A percentile compares a stretch with the other conserved stretches of the same genome.
phyloP scores from a whole-genome alignment of 768 basidiomycete species.

The Suillus paluster region DNA sequence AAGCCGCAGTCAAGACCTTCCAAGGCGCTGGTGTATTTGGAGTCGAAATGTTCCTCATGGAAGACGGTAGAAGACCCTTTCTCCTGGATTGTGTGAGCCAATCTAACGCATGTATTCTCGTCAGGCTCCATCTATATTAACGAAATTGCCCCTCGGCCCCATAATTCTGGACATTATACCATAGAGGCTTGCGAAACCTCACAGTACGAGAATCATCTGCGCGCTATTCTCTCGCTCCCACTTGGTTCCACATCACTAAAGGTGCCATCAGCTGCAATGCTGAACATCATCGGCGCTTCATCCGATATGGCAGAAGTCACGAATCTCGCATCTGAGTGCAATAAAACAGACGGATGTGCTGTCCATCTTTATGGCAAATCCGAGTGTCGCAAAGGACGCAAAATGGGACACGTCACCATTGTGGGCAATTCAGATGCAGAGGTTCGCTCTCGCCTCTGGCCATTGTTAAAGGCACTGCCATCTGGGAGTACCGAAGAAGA shows the following conservation, averaged over 20 bases:
- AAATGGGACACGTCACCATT: constrained; percentile 97
- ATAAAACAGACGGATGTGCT: constrained; percentile 72
- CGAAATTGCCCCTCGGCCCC: constrained; percentile 97
- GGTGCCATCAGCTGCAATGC: constrained; percentile 87
- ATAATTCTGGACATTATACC: constrained; percentile 98
- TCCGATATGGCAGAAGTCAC: constrained; percentile 64
- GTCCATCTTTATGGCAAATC: constrained; percentile 96
- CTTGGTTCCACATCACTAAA: constrained; percentile 88
- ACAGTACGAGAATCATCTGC: constrained; percentile 97
- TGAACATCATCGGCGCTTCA: constrained; percentile 92
- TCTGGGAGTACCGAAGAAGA: constrained; percentile 47
- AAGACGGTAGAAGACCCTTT: constrained; percentile 61
- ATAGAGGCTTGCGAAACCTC: constrained; percentile 97
- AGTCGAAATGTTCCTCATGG: constrained; percentile 96
- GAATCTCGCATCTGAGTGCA: constrained; percentile 57
- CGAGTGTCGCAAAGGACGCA: constrained; percentile 86
- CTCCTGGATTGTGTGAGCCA: neutral
- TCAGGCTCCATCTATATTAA: constrained; percentile 83
- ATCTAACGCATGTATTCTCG: neutral
- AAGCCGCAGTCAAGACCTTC: constrained; percentile 77
- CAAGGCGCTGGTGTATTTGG: constrained; percentile 94
- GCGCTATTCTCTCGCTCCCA: constrained; percentile 88
- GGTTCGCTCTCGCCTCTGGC: constrained; percentile 67
- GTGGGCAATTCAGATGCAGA: constrained; percentile 83
- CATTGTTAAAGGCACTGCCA: constrained; percentile 72